These are phyloP conservation scores for Eucalyptus pauciflora DNA, from an alignment of 345 rosid genomes.

Conservation along the genomic window DNA sequence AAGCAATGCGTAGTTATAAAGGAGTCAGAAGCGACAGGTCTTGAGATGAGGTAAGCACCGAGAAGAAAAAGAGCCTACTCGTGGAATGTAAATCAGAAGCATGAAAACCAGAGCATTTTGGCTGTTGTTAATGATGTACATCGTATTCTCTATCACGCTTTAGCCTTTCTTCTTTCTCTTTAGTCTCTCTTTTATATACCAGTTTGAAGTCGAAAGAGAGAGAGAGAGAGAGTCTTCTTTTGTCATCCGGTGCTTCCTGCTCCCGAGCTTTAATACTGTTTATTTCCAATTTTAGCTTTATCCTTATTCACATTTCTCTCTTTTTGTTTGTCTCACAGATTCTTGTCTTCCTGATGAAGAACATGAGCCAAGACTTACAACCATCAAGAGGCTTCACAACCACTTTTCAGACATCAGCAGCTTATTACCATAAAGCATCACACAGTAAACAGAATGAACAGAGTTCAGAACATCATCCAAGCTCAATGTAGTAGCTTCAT, in stretches of 20 bases:
- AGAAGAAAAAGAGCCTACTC: not conserved
- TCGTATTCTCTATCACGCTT: not conserved
- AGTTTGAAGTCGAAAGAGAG: not conserved
- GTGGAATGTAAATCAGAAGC: not conserved
- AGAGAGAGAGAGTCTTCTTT: not conserved
- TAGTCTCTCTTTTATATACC: not conserved
- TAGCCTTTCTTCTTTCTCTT: not conserved
- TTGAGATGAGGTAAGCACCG: not conserved
- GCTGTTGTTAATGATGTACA: not conserved
- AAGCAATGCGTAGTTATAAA: not conserved
- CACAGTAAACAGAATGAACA: not conserved
- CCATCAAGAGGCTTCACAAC: not conserved
- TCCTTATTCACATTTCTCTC: not conserved
- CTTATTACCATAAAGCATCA: not conserved
- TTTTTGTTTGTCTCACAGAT: not conserved
- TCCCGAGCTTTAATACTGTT: not conserved
- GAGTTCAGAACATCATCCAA: not conserved
- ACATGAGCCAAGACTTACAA: not conserved
- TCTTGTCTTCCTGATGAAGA: not conserved
- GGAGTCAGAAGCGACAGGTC: not conserved
- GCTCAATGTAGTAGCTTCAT: not conserved
- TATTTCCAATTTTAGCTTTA: not conserved
- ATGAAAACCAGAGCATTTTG: not conserved
- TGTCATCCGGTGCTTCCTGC: not conserved
- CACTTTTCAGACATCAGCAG: not conserved